phyloP scores from a whole-genome alignment of 208 protist species.

The Leishmania turanica region DNA sequence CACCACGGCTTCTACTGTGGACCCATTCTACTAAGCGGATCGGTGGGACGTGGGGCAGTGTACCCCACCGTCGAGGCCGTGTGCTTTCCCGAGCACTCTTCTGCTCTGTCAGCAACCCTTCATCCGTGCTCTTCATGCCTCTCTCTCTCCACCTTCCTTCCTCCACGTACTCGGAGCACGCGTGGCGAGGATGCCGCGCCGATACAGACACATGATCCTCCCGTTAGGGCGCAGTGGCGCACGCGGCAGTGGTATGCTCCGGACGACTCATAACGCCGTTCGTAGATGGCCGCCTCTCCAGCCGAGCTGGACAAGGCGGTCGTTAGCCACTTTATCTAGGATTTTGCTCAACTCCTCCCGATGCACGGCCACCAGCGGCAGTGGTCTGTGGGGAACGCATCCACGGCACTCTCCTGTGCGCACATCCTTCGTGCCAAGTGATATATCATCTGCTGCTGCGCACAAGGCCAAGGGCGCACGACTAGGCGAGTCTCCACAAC shows the following conservation, averaged over 20 bases:
- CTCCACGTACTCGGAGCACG: neutral
- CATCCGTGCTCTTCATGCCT: neutral
- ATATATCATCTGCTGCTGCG: neutral
- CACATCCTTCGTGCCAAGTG: neutral
- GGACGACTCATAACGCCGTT: neutral
- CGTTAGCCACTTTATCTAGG: neutral
- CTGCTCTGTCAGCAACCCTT: neutral
- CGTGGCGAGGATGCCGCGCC: neutral
- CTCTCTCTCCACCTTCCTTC: neutral
- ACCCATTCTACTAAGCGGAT: neutral
- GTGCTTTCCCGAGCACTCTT: neutral
- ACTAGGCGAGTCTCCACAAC: neutral
- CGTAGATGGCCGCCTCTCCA: neutral
- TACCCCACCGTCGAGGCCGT: neutral
- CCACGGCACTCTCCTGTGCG: neutral
- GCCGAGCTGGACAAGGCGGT: neutral
- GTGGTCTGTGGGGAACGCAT: conserved; percentile 3
- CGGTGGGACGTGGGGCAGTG: neutral
- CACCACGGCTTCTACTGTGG: neutral
- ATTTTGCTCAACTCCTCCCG: neutral
- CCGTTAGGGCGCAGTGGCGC: neutral
- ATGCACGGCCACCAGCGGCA: neutral
- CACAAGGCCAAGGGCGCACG: neutral
- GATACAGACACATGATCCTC: neutral
- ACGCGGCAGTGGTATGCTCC: neutral